Evolutionary conservation across 2,329 filamentous ascomycete genomes (phyloP), one percentile per base, ranked within the genome.

Genomic region (Microcyclospora tardicrescens): DNA sequence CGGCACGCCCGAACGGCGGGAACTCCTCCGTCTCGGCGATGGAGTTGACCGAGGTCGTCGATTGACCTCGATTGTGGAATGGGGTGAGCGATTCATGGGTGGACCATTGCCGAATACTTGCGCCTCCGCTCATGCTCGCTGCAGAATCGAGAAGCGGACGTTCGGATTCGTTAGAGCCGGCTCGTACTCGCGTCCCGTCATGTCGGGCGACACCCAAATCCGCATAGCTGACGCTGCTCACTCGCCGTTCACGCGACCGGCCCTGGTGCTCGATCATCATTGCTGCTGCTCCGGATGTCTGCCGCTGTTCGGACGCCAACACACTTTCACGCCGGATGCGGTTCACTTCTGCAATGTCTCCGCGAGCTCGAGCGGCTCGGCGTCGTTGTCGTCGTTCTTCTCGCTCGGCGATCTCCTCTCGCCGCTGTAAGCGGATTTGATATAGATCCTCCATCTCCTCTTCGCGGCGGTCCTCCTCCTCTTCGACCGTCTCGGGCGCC

Each of bases 361-460:
- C 79, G 36, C 79, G 69, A 39, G 69, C 72, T 36, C 83, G 74
- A 10, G 87, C 87, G 46, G 86, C 82, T 24, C 75, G 67, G 19
- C 84, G 71, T 41, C 77, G 67, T 34, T 74, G 70, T 37, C 84
- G 71, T n/a, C 83, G 69, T 46, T 81, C 78, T 48, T 93, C 84
- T 5, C 85, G 77, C 45, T 91, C 85, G 4, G 76, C 75, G 30
- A 80, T 70, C 57, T 93, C 81, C 40, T 75, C 70, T 37, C 87
- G 75, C 38, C 91, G 75, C 13, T 84, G 77, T 10, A 83, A 57
- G 10, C 91, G 79, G 42, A 96, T 89, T 59, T 93, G 85, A 59
- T 93, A 96, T 31, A 96, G 62, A 0, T 83, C 76, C 45, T 91
- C 83, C 91, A 96, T 96, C 59, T 95, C 84, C 19, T 84, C 76